A percentile compares a stretch with the other conserved stretches of the same genome.
Evolutionary conservation across 371 early-diverging fungal species (phyloP).

Genomic region (Phascolomyces articulosus): DNA sequence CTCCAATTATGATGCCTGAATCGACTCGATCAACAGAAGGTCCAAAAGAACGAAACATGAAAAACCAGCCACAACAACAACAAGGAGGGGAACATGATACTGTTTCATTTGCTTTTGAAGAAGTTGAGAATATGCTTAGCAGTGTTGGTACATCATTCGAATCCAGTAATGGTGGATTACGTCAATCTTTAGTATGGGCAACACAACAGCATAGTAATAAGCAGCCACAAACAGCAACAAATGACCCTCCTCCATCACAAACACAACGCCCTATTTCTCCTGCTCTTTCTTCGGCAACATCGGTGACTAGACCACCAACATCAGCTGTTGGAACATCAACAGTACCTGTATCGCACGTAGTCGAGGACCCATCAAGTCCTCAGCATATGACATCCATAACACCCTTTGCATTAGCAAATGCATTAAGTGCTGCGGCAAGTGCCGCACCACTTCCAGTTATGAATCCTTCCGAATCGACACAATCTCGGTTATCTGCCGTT

Average conservation of each 20-base stretch:
- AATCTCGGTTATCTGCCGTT: neutral
- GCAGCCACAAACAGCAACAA: neutral
- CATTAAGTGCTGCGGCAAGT: neutral
- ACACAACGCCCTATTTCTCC: neutral
- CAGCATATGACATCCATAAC: neutral
- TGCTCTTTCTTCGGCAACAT: neutral
- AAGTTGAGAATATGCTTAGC: slow-evolving; percentile 21
- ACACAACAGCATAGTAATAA: neutral
- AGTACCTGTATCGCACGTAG: neutral
- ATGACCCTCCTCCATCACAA: neutral
- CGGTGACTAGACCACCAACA: neutral
- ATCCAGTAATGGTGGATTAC: neutral
- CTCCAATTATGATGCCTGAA: neutral
- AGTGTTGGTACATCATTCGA: slow-evolving; percentile 9
- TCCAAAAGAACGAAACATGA: neutral
- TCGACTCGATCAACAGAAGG: neutral
- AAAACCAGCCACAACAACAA: neutral
- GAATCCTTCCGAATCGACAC: neutral
- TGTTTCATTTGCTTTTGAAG: slow-evolving; percentile 19
- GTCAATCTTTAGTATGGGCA: neutral
- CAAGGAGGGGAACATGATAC: slow-evolving; percentile 10
- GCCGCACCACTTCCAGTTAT: neutral
- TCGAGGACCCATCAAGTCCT: neutral
- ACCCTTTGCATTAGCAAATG: slow-evolving; percentile 1
- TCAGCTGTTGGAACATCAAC: neutral